Percentiles rank a stretch among this genome's conserved stretches.
Conservation (phyloP, 208 protist genomes). For the Vickermania spadyakhi region DNA sequence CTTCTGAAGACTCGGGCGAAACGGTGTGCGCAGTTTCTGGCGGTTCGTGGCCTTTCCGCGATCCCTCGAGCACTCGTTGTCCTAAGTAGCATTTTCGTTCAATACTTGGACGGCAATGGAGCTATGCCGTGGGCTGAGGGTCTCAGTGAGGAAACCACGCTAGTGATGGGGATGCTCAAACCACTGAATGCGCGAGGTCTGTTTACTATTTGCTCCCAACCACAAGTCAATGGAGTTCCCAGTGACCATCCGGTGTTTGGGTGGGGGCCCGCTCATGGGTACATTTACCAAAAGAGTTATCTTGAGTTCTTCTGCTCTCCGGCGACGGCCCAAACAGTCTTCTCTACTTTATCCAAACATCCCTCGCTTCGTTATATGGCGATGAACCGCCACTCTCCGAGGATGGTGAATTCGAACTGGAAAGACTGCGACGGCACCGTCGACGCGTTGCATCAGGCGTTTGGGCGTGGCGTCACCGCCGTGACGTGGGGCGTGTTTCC, state of each 20-base stretch:
- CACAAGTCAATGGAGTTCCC: constrained; percentile 68
- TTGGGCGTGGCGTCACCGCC: constrained; percentile 30
- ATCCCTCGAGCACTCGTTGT: constrained; percentile 21
- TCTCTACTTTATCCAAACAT: constrained; percentile 34
- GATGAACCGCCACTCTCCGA: constrained; percentile 16
- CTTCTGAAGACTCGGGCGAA: constrained; percentile 24
- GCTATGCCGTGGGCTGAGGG: constrained; percentile 72
- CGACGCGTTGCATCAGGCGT: constrained; percentile 3
- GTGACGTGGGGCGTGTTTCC: constrained; percentile 73
- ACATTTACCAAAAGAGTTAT: constrained; percentile 62
- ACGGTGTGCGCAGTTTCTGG: constrained; percentile 29
- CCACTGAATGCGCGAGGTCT: constrained; percentile 79
- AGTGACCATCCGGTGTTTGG: constrained; percentile 61
- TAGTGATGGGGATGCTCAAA: constrained; percentile 57
- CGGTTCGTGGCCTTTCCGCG: constrained; percentile 14
- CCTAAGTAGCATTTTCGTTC: constrained; percentile 27
- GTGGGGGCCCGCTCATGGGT: constrained; percentile 46
- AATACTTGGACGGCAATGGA: constrained; percentile 29
- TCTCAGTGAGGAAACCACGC: constrained; percentile 41
- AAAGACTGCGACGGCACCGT: neutral
- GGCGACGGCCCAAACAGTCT: constrained; percentile 15
- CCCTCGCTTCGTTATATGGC: constrained; percentile 37
- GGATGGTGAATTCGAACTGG: constrained; percentile 8
- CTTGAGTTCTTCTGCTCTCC: constrained; percentile 57
- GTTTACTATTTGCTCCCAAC: constrained; percentile 93